Evolutionary conservation across 805 yeast genomes (phyloP).

Genomic region (Candida ponderosae): DNA sequence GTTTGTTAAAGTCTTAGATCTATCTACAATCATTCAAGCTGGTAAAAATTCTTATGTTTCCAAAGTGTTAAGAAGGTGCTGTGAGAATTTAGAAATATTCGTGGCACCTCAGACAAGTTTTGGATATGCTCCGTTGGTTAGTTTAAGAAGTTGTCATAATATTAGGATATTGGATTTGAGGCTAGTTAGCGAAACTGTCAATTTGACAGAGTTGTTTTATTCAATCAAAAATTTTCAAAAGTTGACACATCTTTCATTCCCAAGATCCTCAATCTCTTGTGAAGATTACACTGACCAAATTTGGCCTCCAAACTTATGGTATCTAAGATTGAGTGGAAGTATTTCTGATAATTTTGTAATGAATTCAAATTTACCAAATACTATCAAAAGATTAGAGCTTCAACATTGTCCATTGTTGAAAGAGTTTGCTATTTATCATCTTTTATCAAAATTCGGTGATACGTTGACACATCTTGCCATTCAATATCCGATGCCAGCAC

Average conservation of each 20-base stretch:
- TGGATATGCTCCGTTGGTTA: slow-evolving; percentile 84
- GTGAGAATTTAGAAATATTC: slow-evolving; percentile 54
- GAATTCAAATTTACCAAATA: slow-evolving; percentile 61
- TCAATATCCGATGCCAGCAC: slow-evolving; percentile 83
- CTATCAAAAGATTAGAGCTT: slow-evolving; percentile 65
- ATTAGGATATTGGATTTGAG: slow-evolving; percentile 68
- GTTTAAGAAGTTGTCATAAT: slow-evolving; percentile 62
- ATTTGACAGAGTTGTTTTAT: slow-evolving; percentile 67
- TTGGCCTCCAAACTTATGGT: slow-evolving; percentile 79
- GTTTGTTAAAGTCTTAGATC: slow-evolving; percentile 58
- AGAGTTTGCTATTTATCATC: slow-evolving; percentile 53
- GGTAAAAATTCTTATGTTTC: slow-evolving; percentile 92
- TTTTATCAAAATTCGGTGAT: slow-evolving; percentile 59
- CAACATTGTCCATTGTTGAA: slow-evolving; percentile 81
- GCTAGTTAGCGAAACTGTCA: slow-evolving; percentile 85
- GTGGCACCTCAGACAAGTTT: slow-evolving; percentile 94
- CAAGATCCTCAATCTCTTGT: slow-evolving; percentile 78
- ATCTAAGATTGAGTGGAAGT: slow-evolving; percentile 81
- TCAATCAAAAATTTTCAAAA: slow-evolving; percentile 57
- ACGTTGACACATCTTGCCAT: slow-evolving; percentile 56
- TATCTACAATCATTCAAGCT: slow-evolving; percentile 75
- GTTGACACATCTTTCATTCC: slow-evolving; percentile 75
- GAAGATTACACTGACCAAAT: slow-evolving; percentile 40
- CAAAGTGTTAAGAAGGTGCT: slow-evolving; percentile 70
- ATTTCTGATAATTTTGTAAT: slow-evolving; percentile 72